A percentile compares a stretch with the other conserved stretches of the same genome.
phyloP scores from a whole-genome alignment of 139 green algal species.

The Nannochloris sp. region DNA sequence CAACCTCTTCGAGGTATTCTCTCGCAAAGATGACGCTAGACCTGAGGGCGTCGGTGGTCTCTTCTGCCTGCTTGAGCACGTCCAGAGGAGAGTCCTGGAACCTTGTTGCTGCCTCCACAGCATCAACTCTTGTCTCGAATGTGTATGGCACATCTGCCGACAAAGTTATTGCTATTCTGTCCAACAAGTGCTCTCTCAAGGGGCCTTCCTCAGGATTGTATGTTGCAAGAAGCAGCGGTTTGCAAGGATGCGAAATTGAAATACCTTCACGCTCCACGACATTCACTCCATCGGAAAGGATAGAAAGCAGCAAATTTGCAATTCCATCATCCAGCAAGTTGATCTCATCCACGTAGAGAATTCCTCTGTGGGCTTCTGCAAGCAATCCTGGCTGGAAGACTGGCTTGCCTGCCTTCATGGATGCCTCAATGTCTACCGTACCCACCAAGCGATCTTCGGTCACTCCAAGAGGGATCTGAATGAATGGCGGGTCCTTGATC shows the following conservation, averaged over 20 bases:
- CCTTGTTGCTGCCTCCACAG: slow-evolving; percentile 56
- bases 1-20: slow-evolving; percentile 92
- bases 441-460: slow-evolving; percentile 97
- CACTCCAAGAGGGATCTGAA: slow-evolving; percentile 96
- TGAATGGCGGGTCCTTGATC: slow-evolving; percentile 75
- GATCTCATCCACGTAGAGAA: slow-evolving; percentile 90
- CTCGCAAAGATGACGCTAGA: slow-evolving; percentile 88
- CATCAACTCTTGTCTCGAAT: slow-evolving; percentile 71
- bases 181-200: slow-evolving; percentile 93
- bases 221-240: slow-evolving; percentile 92
- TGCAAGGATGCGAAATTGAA: slow-evolving; percentile 89
- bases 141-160: slow-evolving; percentile 65
- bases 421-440: slow-evolving; percentile 98
- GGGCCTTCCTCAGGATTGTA: slow-evolving; percentile 97
- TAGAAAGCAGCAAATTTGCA: slow-evolving; percentile 93
- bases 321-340: slow-evolving; percentile 99
- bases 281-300: slow-evolving; percentile 90
- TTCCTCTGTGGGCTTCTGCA: slow-evolving; percentile 88
- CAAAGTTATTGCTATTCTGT: slow-evolving; percentile 93
- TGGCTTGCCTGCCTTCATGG: slow-evolving; percentile 89
- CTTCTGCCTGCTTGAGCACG: slow-evolving; percentile 56
- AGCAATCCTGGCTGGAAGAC: slow-evolving; percentile 97
- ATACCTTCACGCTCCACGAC: slow-evolving; percentile 96
- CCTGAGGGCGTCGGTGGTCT: slow-evolving; percentile 76
- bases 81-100: slow-evolving; percentile 46